Base-by-base conservation (phyloP, 1,139 yeast genomes). In the Pichia sp. region DNA sequence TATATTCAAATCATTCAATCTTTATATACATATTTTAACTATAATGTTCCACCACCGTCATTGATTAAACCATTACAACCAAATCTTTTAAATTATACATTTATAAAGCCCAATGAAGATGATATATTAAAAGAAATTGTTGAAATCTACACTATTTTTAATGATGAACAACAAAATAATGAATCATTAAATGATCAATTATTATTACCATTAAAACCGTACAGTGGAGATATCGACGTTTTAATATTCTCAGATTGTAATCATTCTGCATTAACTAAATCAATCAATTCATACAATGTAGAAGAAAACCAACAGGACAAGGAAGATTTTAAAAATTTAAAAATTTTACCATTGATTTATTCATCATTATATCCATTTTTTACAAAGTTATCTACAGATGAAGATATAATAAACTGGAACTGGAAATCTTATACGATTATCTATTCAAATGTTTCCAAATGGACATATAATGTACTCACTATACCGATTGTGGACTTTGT, bases 401-500 rank as follows among this genome's bases (percentile, higher is more conserved):
- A 27, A 36, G 26, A 10, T 4, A 3, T 5, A 36, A 9, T 9
- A 7, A 26, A 36, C 18, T 26, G n/a, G 10, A 10, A 9, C 27
- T 51, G 52, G 51, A 40, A 44, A n/a, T 51, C 52, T 2, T 43
- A 40, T 31, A 45, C 39, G 11, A 29, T 51, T 7, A n/a, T 42
- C 2, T 6, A 46, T 7, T 28, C 46, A 2, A 50, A 55, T 36
- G 40, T 50, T 2, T 43, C 56, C 3, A 32, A 44, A 7, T 47
- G 54, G 44, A 49, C 46, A 6, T 60, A 60, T 43, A 50, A 52
- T 26, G 44, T 55, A 27, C 48, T 44, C 6, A 53, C 52, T 2
- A 49, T 54, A 35, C 45, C 50, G 7, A 43, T 57, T 5, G 61
- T 73, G 33, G 81, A 76, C 49, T 69, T 59, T 47, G 58, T 72